Evolutionary conservation across 2,329 filamentous ascomycete genomes (phyloP), one percentile per base, ranked within the genome.

Genomic region (Zalaria sp.): DNA sequence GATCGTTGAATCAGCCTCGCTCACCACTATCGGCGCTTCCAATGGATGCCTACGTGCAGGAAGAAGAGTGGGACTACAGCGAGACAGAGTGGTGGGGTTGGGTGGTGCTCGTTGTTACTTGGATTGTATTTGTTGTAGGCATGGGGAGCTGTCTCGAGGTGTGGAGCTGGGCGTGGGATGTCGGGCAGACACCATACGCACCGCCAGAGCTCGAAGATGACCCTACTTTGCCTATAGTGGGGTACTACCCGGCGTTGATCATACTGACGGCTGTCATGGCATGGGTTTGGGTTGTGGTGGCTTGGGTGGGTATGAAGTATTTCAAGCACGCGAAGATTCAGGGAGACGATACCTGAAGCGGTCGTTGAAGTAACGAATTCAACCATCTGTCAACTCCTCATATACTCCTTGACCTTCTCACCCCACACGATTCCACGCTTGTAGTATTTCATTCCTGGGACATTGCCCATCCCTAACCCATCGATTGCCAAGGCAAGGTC

Each of bases 301-400:
- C 93, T 7, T 98, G 91, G 91, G 81, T 96, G 38, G 91, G 91
- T 25, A 96, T 98, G 89, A 98, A 98, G 61, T 96, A 96, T 62
- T 98, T 98, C 58, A 79, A 88, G 52, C 91, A 98, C 68, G 89
- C 91, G 29, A 94, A 94, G 66, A 93, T 96, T 56, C 84, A 71
- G 37, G 72, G 70, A 18, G 73, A 76, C 18, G 18, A 18, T 18
- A 18, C 18, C 18, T 18, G 18, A 18, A 18, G 18, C 18, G 18
- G 18, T 18, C 18, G 18, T 18, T 18, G 2, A 2, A 18, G 18
- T 18, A 18, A 18, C 18, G 18, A 18, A 18, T 18, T 32, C 29
- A 8, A 36, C 2, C 25, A n/a, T 8, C 7, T 9, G 18, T 46
- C 38, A 38, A 38, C 39, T 39, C 6, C 34, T 31, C 35, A 77